phyloP scores from a whole-genome alignment of 2,329 filamentous ascomycete genomes.

The Cercospora sojina region DNA sequence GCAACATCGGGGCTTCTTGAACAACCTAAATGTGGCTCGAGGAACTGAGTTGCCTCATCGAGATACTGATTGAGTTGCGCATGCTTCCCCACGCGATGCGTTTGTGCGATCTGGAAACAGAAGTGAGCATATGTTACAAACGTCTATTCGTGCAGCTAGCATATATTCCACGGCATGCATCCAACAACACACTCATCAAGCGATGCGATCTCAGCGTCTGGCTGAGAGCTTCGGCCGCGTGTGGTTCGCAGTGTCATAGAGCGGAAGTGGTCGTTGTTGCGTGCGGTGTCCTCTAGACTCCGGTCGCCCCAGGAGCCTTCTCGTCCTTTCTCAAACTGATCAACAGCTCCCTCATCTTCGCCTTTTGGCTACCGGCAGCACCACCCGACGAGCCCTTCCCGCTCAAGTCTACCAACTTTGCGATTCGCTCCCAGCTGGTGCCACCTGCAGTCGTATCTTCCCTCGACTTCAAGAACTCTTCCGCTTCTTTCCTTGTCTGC shows the following conservation, averaged over 20 bases:
- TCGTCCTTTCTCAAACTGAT: conserved; percentile 88
- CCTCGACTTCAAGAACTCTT: conserved; percentile 82
- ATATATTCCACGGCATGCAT: background rate
- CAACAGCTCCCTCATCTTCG: conserved; percentile 89
- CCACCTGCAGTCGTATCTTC: conserved; percentile 93
- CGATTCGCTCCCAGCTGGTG: conserved; percentile 97
- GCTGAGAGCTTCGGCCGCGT: background rate
- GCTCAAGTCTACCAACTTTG: conserved; percentile 94
- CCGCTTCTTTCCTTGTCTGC: conserved; percentile 86
- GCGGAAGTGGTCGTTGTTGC: background rate
- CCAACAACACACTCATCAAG: background rate
- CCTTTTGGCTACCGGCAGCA: conserved; percentile 87
- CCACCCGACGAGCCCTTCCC: conserved; percentile 88
- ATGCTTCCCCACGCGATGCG: background rate
- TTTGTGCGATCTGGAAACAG: background rate
- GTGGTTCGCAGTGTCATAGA: background rate
- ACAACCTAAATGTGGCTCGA: too few relatives aligned
- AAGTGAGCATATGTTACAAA: background rate
- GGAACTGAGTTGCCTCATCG: background rate
- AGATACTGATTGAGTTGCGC: background rate
- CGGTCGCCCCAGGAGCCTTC: conserved; percentile 66
- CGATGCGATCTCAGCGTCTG: background rate
- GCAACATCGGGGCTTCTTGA: too few relatives aligned
- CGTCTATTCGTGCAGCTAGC: conserved; percentile 7
- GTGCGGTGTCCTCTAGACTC: conserved; percentile 20